phyloP scores from a whole-genome alignment of 805 yeast genomes.

The Ogataea henricii region DNA sequence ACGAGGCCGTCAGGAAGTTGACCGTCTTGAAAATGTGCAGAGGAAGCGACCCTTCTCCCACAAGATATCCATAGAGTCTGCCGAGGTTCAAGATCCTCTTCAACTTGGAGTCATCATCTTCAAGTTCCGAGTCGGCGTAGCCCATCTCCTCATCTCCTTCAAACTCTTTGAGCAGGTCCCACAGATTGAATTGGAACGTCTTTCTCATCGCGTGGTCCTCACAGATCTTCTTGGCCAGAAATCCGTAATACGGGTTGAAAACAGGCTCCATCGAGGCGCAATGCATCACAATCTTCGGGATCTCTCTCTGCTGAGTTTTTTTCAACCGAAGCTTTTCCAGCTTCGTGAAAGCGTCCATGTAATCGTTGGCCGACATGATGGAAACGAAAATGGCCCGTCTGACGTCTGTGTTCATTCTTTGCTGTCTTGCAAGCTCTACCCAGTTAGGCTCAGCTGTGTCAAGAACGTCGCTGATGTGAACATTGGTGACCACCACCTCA shows the following conservation, averaged over 20 bases:
- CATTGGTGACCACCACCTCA: background rate
- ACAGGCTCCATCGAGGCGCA: slow-evolving; percentile 82
- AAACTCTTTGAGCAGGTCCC: slow-evolving; percentile 80
- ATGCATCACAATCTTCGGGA: slow-evolving; percentile 81
- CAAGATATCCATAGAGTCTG: slow-evolving; percentile 72
- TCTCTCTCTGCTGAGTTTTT: slow-evolving; percentile 79
- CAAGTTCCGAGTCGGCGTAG: slow-evolving; percentile 34
- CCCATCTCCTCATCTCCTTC: slow-evolving; percentile 48
- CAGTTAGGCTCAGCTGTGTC: slow-evolving; percentile 82
- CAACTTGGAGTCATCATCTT: slow-evolving; percentile 58
- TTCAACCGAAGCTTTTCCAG: slow-evolving; percentile 79
- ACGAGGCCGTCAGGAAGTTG: slow-evolving; percentile 65
- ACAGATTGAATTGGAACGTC: slow-evolving; percentile 82
- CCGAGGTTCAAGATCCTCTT: slow-evolving; percentile 72
- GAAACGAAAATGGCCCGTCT: slow-evolving; percentile 93
- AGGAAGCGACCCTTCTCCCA: slow-evolving; percentile 73
- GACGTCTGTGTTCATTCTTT: slow-evolving; percentile 93
- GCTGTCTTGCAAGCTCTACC: slow-evolving; percentile 80
- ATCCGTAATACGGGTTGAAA: slow-evolving; percentile 88
- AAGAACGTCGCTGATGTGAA: slow-evolving; percentile 53
- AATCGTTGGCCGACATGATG: slow-evolving; percentile 94
- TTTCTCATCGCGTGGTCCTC: slow-evolving; percentile 73
- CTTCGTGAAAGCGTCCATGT: slow-evolving; percentile 80
- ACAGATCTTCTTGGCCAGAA: slow-evolving; percentile 76
- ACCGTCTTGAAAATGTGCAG: slow-evolving; percentile 72